phyloP scores from a whole-genome alignment of 2,329 filamentous ascomycete species.

The Cladorrhinum sp. region DNA sequence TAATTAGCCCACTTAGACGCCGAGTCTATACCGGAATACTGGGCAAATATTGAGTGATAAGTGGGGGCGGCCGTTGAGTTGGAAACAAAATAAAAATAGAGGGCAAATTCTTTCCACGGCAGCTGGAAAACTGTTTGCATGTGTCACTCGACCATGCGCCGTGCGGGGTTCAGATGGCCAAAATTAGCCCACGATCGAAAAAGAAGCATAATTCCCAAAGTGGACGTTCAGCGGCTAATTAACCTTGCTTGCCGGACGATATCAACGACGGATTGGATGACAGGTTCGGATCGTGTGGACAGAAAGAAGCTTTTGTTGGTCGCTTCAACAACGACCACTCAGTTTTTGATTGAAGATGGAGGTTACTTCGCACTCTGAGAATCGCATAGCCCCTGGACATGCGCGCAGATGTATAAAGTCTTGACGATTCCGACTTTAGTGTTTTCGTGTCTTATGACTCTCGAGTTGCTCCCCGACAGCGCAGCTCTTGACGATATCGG shows the following conservation, averaged over 20 bases:
- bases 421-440: not conserved
- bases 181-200: slow-evolving; percentile 28
- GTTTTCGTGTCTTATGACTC: not conserved
- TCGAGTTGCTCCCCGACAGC: not conserved
- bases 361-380: not conserved
- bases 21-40: slow-evolving; percentile 5
- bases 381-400: not conserved
- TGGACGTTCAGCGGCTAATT: slow-evolving; percentile 26
- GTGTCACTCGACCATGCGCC: not conserved
- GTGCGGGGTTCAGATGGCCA: slow-evolving; percentile 8
- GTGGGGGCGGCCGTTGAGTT: not conserved
- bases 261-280: not conserved
- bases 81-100: slow-evolving; percentile 11
- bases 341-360: not conserved
- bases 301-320: not conserved
- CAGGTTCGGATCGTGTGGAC: not conserved
- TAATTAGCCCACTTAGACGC: slow-evolving; percentile 3
- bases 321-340: slow-evolving; percentile 1
- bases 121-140: not conserved
- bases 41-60: slow-evolving; percentile 8
- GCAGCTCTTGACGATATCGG: not conserved
- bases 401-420: not conserved
- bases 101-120: not conserved
- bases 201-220: slow-evolving; percentile 17
- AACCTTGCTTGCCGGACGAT: slow-evolving; percentile 15